Conservation (phyloP, 352 stramenopile species). For the Hyaloperonospora brassicae region DNA sequence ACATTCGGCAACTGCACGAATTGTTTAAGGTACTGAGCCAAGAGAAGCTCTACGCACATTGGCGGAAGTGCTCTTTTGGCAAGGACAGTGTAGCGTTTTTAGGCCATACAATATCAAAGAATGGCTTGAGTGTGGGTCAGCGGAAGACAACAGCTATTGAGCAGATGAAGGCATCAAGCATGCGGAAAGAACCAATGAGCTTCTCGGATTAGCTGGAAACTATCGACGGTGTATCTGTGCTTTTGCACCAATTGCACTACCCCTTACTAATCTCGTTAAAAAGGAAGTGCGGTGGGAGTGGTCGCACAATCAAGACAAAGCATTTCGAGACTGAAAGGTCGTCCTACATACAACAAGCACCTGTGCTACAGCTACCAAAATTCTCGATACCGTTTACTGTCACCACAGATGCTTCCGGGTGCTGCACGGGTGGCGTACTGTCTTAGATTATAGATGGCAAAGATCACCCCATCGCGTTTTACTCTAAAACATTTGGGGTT, state of each 20-base stretch:
- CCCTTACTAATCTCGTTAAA: conserved; percentile 12
- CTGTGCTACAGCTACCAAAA: conserved; percentile 17
- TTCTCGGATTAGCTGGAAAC: conserved; percentile 10
- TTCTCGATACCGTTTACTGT: conserved; percentile 11
- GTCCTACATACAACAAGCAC: conserved; percentile 1
- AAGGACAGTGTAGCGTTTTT: background rate
- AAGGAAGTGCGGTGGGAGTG: conserved; percentile 7
- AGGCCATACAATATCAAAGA: background rate
- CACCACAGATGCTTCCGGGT: conserved; percentile 1
- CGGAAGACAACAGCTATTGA: conserved; percentile 23
- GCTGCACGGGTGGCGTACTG: conserved; percentile 6
- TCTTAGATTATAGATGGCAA: conserved; percentile 2
- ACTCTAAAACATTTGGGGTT: conserved; percentile 6
- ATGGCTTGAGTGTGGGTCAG: conserved; percentile 17
- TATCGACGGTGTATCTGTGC: conserved; percentile 27
- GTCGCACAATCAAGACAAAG: background rate
- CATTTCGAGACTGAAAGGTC: conserved; percentile 19
- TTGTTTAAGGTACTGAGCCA: background rate
- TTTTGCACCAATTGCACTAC: conserved; percentile 15
- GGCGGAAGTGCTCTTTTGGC: background rate
- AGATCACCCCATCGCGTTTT: conserved; percentile 24
- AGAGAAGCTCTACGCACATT: background rate
- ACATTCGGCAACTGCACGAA: background rate
- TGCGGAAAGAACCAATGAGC: background rate
- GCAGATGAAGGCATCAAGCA: conserved; percentile 13